Evolutionary conservation across 495 filamentous ascomycete genomes (phyloP).

Genomic region (Neurospora tetrasperma): DNA sequence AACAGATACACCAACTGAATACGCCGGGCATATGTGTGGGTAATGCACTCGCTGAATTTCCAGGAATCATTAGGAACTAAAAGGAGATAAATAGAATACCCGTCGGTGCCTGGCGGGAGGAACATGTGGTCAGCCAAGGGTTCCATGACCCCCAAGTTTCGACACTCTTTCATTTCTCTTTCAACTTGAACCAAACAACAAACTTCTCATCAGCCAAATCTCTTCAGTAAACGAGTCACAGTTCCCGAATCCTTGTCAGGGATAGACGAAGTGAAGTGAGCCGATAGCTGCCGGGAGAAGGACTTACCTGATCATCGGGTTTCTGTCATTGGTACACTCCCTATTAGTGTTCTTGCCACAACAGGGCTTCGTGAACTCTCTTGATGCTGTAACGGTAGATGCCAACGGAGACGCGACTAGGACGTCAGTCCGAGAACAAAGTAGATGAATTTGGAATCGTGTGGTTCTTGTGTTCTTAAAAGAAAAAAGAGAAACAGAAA

Average conservation of each 20-base stretch:
- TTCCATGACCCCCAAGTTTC: neutral
- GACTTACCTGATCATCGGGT: neutral
- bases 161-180: neutral
- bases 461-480: neutral
- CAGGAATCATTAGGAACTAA: too few species aligned
- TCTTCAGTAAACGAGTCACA: neutral
- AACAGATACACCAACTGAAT: too few species aligned
- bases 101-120: neutral
- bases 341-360: neutral
- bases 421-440: neutral
- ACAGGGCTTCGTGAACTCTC: neutral
- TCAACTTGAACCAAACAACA: neutral
- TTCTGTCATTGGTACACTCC: neutral
- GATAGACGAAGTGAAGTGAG: neutral
- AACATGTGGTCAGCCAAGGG: neutral
- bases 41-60: too few species aligned
- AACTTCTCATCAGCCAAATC: neutral
- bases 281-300: neutral
- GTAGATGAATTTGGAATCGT: neutral
- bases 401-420: neutral
- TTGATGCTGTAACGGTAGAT: neutral
- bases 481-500: neutral
- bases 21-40: too few species aligned
- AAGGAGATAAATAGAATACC: neutral
- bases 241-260: neutral